Evolutionary conservation across 2,329 filamentous ascomycete species (phyloP), one percentile per base, ranked within the genome.

Genomic region (Penicillium sp.): DNA sequence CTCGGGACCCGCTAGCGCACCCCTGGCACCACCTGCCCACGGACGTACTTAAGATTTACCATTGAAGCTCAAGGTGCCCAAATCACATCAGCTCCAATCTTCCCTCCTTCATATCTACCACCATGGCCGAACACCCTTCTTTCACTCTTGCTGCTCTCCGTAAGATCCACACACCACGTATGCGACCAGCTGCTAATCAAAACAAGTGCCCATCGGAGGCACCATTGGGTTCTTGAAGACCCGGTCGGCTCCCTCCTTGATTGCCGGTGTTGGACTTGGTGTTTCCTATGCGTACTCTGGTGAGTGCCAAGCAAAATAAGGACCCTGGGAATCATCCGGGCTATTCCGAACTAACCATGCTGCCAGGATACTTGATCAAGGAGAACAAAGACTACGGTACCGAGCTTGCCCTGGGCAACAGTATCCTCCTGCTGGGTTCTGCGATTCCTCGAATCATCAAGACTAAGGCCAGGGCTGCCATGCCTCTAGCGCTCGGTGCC

Each of bases 371-470:
- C 24, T 31, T 62, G 21, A 58, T 62, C 42, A 62, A 62, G 16
- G 42, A 61, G 43, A 62, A 62, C 52, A 59, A 59, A 44, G 60
- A 62, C 51, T 62, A 62, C 45, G 60, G 60, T 46, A 58, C 60
- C 9, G 60, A 62, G 24, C 54, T 62, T 21, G 60, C 60, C 43
- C n/a, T 62, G 16, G 60, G 56, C 40, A 62, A 61, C 47, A 62
- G 60, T 32, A 10, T 61, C 5, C 32, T 61, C 38, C 27, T 62
- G 16, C 52, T 62, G 1, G 58, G 56, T 2, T 58, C 60, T 13
- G 60, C 50, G 4, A 44, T 57, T 11, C 47, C 56, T 4, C 7
- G 60, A 7, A 52, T 52, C 8, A 45, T 61, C 21, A 62, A 62
- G 42, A 62, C 60, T 0, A 27, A 44, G 14, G 58, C 50, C 2